Evolutionary conservation across 2,329 filamentous ascomycete genomes (phyloP).

Genomic region (Chaetomium strumarium): DNA sequence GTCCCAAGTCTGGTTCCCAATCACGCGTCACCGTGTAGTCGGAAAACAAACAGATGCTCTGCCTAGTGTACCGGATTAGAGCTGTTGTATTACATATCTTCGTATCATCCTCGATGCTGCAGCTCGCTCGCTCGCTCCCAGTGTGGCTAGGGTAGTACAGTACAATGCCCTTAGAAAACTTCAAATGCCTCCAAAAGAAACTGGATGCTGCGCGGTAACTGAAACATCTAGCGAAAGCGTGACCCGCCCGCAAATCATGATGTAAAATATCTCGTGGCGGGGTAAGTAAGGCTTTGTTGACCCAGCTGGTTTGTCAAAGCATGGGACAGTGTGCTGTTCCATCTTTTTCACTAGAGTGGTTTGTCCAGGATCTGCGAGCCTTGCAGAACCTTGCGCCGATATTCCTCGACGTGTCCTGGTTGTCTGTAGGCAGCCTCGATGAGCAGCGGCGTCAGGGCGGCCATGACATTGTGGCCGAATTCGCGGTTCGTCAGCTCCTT

Average conservation of each 20-base stretch:
- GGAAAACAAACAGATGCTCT: too few species aligned
- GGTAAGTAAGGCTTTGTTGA: too few species aligned
- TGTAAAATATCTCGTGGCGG: neutral
- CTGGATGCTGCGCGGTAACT: neutral
- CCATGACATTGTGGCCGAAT: slow-evolving; percentile 28
- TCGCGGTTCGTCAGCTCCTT: slow-evolving; percentile 38
- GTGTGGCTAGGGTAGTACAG: neutral
- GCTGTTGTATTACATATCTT: slow-evolving; percentile 1
- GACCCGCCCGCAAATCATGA: slow-evolving; percentile 1
- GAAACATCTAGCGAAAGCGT: slow-evolving; percentile 5
- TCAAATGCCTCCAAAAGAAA: slow-evolving; percentile 3
- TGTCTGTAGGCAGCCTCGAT: slow-evolving; percentile 15
- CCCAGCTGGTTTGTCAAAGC: too few species aligned
- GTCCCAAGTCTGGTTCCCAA: too few species aligned
- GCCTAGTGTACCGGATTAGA: neutral
- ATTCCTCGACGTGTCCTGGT: slow-evolving; percentile 15
- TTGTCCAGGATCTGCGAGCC: slow-evolving; percentile 18
- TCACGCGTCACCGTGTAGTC: neutral
- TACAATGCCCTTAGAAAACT: neutral
- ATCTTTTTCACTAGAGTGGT: neutral
- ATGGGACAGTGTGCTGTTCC: too few species aligned
- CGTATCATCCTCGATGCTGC: neutral
- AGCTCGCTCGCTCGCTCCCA: neutral
- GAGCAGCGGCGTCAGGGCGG: slow-evolving; percentile 17
- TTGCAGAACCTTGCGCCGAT: slow-evolving; percentile 14